Evolutionary conservation across 139 green algal species (phyloP).

Genomic region (Trebouxia sp.): DNA sequence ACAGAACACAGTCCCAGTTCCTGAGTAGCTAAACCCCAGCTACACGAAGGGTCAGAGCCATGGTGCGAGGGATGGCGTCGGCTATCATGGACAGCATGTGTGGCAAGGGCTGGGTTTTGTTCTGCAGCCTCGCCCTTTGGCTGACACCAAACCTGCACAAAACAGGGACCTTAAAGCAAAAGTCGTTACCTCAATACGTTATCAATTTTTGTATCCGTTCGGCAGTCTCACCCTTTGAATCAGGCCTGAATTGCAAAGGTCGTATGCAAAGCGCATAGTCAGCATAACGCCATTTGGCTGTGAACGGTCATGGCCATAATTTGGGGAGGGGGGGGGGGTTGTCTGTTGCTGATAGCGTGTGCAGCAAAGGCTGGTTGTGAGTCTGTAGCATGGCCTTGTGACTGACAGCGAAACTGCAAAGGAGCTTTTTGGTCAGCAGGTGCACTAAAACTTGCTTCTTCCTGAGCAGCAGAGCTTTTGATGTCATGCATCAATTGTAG

Average conservation of each 20-base stretch:
- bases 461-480: constrained; percentile 99
- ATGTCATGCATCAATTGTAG: constrained; percentile 93
- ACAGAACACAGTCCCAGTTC: no score
- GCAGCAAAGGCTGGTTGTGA: constrained; percentile 61
- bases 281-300: no score
- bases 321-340: constrained; percentile 95
- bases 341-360: constrained; percentile 93
- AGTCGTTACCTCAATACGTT: not conserved
- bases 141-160: constrained; percentile 81
- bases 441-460: no score
- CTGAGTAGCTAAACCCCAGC: no score
- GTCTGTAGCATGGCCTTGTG: constrained; percentile 72
- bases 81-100: constrained; percentile 94
- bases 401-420: constrained; percentile 82
- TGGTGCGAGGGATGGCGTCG: constrained; percentile 95
- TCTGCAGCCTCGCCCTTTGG: constrained; percentile 74
- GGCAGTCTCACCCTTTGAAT: no score
- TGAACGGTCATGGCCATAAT: constrained; percentile 87
- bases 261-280: no score
- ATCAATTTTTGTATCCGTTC: not conserved
- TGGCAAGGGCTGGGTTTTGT: constrained; percentile 54
- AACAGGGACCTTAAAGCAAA: no score
- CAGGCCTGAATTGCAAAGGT: no score
- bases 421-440: no score
- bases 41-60: constrained; percentile 83